Percentiles rank a stretch among this genome's conserved stretches.
Evolutionary conservation across 2,329 filamentous ascomycete genomes (phyloP).

Genomic region (Didymellaceae sp.): DNA sequence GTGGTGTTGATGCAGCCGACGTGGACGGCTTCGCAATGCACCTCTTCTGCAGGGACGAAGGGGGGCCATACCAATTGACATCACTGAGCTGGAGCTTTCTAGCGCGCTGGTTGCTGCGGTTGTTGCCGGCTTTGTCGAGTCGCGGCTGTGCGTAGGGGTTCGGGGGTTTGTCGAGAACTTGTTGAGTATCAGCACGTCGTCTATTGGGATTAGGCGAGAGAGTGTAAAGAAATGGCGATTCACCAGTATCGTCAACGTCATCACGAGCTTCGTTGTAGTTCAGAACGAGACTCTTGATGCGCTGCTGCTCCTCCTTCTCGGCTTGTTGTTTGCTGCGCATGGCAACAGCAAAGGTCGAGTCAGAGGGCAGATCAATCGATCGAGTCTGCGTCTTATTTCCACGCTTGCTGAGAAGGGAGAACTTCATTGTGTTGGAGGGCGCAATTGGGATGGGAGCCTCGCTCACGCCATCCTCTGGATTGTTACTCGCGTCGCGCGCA

Average conservation of each 20-base stretch:
- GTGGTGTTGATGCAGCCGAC: constrained; percentile 15
- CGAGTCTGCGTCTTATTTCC: constrained; percentile 96
- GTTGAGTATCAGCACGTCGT: constrained; percentile 49
- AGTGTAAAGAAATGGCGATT: constrained; percentile 53
- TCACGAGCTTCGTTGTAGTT: constrained; percentile 90
- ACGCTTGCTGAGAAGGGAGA: constrained; percentile 92
- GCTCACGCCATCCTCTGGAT: constrained; percentile 49
- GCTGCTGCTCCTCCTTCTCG: constrained; percentile 93
- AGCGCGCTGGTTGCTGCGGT: constrained; percentile 78
- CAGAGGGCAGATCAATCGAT: constrained; percentile 85
- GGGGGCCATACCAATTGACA: constrained; percentile 84
- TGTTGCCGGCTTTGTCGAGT: constrained; percentile 64
- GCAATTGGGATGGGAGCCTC: constrained; percentile 49
- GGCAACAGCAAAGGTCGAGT: constrained; percentile 93
- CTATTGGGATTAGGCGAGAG: constrained; percentile 57
- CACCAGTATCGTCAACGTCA: constrained; percentile 76
- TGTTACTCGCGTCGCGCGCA: constrained; percentile 62
- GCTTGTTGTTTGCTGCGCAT: constrained; percentile 96
- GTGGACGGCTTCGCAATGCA: constrained; percentile 13
- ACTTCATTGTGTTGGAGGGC: constrained; percentile 78
- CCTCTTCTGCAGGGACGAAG: constrained; percentile 26
- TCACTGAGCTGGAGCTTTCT: constrained; percentile 94
- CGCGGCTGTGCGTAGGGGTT: constrained; percentile 54
- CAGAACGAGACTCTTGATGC: constrained; percentile 96
- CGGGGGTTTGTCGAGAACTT: constrained; percentile 51